These are phyloP conservation scores for Anthracocystis walkeri DNA, from an alignment of 1,284 basidiomycete species.

Conservation along the genomic window DNA sequence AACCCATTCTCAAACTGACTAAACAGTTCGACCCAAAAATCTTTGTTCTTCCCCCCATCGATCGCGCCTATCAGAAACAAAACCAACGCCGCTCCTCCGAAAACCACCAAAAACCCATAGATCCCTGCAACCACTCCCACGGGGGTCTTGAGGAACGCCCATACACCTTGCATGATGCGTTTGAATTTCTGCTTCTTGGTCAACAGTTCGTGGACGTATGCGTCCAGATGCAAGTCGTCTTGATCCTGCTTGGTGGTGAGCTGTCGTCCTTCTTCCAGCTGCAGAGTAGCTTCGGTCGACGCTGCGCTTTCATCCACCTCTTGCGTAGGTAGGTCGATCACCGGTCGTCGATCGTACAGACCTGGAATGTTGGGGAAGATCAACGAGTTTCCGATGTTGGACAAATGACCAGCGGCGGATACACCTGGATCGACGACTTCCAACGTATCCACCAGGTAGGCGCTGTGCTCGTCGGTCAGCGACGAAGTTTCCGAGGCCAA, in stretches of 20 bases:
- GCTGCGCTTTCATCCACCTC: constrained; percentile 24
- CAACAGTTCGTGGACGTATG: constrained; percentile 44
- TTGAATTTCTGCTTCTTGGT: constrained; percentile 70
- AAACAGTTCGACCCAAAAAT: constrained; percentile 78
- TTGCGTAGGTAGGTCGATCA: constrained; percentile 73
- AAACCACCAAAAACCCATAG: constrained; percentile 76
- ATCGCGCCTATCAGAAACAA: constrained; percentile 46
- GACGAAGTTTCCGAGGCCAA: constrained; percentile 7
- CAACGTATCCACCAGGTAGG: constrained; percentile 67
- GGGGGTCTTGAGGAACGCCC: constrained; percentile 84
- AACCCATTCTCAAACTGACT: constrained; percentile 82
- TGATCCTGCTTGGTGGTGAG: constrained; percentile 7
- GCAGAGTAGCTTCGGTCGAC: constrained; percentile 24
- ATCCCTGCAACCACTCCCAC: constrained; percentile 79
- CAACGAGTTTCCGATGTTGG: constrained; percentile 81
- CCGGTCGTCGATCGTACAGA: constrained; percentile 77
- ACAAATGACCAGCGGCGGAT: constrained; percentile 77
- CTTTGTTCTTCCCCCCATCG: constrained; percentile 46
- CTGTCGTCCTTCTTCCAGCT: constrained; percentile 33
- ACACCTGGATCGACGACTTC: constrained; percentile 82
- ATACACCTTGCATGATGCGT: constrained; percentile 78
- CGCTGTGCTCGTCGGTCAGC: constrained; percentile 42
- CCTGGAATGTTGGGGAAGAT: constrained; percentile 74
- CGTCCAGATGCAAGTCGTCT: constrained; percentile 48
- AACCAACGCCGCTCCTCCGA: constrained; percentile 50